Evolutionary conservation across 2,329 filamentous ascomycete species (phyloP), one percentile per base, ranked within the genome.

Genomic region (Blastomyces percursus): DNA sequence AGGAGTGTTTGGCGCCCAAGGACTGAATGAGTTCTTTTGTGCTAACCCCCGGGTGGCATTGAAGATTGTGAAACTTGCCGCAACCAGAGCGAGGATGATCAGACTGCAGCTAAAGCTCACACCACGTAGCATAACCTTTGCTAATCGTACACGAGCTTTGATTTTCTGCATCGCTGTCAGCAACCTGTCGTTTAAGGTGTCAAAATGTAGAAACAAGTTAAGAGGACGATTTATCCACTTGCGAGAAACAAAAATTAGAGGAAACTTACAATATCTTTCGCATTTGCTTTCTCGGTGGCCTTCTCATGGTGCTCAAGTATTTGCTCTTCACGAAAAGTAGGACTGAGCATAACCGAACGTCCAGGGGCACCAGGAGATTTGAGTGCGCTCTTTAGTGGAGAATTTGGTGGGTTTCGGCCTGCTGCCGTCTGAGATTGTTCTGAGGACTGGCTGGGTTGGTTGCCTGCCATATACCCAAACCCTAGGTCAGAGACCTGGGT

Each of bases 51-150:
- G 90, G 64, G 94, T 96, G 59, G 91, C 84, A 75, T 94, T 91
- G 84, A 99, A 99, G 75, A 99, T 92, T 68, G 86, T 80, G 71
- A 99, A 90, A 3, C 90, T 91, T n/a, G 90, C 84, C 16, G 89
- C 86, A 61, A 99, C 80, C 84, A 99, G 93, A 65, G 91, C 82
- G 63, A 99, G 83, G 67, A 99, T 90, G 73, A 99, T 96, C 64
- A 97, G 82, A 75, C 90, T 93, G 81, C 94, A 99, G 76, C 90
- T 91, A 76, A 99, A 97, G 82, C 93, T 96, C 78, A 97, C 89
- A 62, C 91, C 88, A 67, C 94, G 88, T n/a, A 99, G 86, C 66
- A 96, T 85, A 70, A 97, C 87, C 80, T 99, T 99, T 69, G 93
- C 94, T 76, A 97, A 82, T 56, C 94, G 86, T 42, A 97, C 92